Percentiles rank a stretch among this genome's conserved stretches.
Evolutionary conservation across 176 grass and related monocot species (phyloP).

Genomic region (Melocanna baccifera): DNA sequence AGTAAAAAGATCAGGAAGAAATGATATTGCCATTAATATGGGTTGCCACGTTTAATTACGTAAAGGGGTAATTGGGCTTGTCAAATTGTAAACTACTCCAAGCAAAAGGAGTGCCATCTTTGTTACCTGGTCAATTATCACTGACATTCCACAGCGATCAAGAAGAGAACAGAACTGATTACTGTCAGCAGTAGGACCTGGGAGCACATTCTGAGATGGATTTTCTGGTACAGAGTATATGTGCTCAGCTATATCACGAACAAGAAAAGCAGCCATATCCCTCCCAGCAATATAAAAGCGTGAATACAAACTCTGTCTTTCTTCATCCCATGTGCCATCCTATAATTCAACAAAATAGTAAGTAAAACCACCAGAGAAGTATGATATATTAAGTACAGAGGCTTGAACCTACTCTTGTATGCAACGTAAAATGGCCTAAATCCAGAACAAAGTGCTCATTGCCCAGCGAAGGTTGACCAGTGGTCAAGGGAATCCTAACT

Average conservation of each 20-base stretch:
- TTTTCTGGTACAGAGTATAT: conserved; percentile 32
- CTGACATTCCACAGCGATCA: conserved; percentile 90
- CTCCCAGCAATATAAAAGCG: conserved; percentile 87
- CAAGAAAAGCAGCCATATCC: conserved; percentile 95
- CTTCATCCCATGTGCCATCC: conserved; percentile 60
- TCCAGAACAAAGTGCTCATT: conserved; percentile 76
- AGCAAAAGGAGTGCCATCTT: neutral
- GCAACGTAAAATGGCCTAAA: conserved; percentile 99
- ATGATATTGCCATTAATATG: neutral
- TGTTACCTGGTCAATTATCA: conserved; percentile 87
- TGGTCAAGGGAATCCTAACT: conserved; percentile 78
- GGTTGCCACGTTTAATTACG: neutral
- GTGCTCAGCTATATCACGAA: conserved; percentile 48
- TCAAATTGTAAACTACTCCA: neutral
- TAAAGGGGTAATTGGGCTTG: neutral
- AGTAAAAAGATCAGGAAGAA: neutral
- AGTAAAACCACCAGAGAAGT: conserved; percentile 30
- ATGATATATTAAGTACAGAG: conserved; percentile 13
- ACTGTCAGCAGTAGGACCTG: conserved; percentile 31
- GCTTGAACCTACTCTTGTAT: conserved; percentile 68
- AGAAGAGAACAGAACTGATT: conserved; percentile 77
- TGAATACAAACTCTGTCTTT: conserved; percentile 84
- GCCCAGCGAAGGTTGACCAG: conserved; percentile 27
- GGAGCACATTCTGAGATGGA: conserved; percentile 31
- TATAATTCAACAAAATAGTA: conserved; percentile 39